Evolutionary conservation across 352 stramenopile genomes (phyloP).

Genomic region (Phytophthora litchii): DNA sequence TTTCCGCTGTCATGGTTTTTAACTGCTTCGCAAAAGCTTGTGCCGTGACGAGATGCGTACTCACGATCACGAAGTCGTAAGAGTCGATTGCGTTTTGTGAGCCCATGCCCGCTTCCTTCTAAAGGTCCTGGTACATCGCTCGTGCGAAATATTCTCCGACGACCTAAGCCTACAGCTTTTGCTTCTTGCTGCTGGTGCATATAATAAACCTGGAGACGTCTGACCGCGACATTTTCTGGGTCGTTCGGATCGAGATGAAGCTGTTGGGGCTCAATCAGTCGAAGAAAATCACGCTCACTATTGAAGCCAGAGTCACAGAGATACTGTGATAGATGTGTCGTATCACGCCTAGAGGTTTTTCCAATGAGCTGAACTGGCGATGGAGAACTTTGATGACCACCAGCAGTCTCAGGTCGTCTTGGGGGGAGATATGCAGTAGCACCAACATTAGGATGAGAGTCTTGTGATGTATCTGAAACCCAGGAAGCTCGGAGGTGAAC

Average conservation of each 20-base stretch:
- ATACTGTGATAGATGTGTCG: slow-evolving; percentile 23
- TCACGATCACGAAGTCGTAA: slow-evolving; percentile 63
- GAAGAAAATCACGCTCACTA: slow-evolving; percentile 71
- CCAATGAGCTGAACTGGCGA: slow-evolving; percentile 28
- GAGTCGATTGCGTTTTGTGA: slow-evolving; percentile 74
- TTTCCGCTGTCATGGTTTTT: slow-evolving; percentile 25
- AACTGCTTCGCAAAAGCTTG: slow-evolving; percentile 43
- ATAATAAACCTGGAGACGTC: slow-evolving; percentile 44
- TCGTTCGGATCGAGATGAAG: slow-evolving; percentile 73
- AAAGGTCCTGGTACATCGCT: slow-evolving; percentile 22
- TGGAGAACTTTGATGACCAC: slow-evolving; percentile 3
- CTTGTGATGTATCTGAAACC: slow-evolving; percentile 26
- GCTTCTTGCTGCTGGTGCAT: slow-evolving; percentile 44
- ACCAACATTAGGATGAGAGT: not conserved
- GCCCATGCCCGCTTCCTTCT: slow-evolving; percentile 21
- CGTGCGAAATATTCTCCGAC: slow-evolving; percentile 31
- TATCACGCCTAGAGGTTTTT: slow-evolving; percentile 16
- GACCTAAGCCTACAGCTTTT: slow-evolving; percentile 37
- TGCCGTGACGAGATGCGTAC: slow-evolving; percentile 48
- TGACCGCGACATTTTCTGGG: slow-evolving; percentile 60
- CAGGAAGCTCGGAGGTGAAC: slow-evolving; percentile 52
- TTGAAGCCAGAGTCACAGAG: slow-evolving; percentile 44
- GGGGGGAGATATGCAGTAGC: slow-evolving; percentile 28
- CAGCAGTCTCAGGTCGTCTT: slow-evolving; percentile 29
- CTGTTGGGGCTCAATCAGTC: slow-evolving; percentile 45